Evolutionary conservation across 176 grass and related monocot species (phyloP).

Genomic region (bread wheat (Triticum aestivum)): IWGSC_CS_RefSeq_v2.1 NC_057810.1:575708255-575708754

Average conservation of each 20-base stretch:
- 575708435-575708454: slow-evolving; percentile 48
- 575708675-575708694: slow-evolving; percentile 44
- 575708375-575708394: slow-evolving; percentile 62
- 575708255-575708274: slow-evolving; percentile 43
- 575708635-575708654: slow-evolving; percentile 43
- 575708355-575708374: slow-evolving; percentile 62
- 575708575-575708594: not conserved
- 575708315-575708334: slow-evolving; percentile 69
- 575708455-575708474: slow-evolving; percentile 69
- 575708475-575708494: slow-evolving; percentile 88
- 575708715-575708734: slow-evolving; percentile 52
- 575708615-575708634: slow-evolving; percentile 21
- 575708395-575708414: slow-evolving; percentile 53
- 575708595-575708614: slow-evolving; percentile 33
- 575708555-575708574: not conserved
- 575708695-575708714: slow-evolving; percentile 66
- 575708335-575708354: slow-evolving; percentile 86
- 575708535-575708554: not conserved
- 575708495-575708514: slow-evolving; percentile 67
- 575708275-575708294: slow-evolving; percentile 21
- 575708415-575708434: slow-evolving; percentile 55
- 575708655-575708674: slow-evolving; percentile 45
- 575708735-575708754: slow-evolving; percentile 48
- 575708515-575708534: slow-evolving; percentile 45
- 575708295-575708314: slow-evolving; percentile 74